Evolutionary conservation across 2,329 filamentous ascomycete genomes (phyloP).

Genomic region (Ophiocordyceps sinensis): DNA sequence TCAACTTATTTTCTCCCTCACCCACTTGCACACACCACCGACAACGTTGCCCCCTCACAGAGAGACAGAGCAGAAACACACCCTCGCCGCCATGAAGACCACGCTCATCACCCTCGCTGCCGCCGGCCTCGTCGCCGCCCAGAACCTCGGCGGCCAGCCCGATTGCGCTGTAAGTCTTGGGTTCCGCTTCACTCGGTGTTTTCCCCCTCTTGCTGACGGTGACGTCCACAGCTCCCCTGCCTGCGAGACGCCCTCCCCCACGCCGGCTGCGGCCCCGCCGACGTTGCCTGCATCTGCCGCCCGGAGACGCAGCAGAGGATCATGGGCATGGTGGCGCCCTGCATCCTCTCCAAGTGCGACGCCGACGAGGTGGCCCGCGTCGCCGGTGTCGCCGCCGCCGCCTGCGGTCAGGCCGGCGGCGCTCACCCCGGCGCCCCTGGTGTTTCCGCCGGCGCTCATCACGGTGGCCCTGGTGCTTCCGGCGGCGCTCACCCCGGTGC

Average conservation of each 20-base stretch:
- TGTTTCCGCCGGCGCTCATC: not conserved
- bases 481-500: not conserved
- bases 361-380: constrained; percentile 15
- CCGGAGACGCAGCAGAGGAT: constrained; percentile 15
- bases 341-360: constrained; percentile 20
- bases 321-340: constrained; percentile 13
- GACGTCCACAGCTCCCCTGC: constrained; percentile 15
- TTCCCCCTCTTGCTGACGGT: not conserved
- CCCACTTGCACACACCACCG: too few species aligned
- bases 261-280: constrained; percentile 20
- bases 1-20: too few species aligned
- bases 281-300: constrained; percentile 24
- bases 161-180: constrained; percentile 23
- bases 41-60: too few species aligned
- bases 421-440: not conserved
- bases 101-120: constrained; percentile 16
- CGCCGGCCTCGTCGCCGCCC: constrained; percentile 22
- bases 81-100: constrained; percentile 24
- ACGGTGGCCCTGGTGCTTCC: not conserved
- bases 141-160: constrained; percentile 20
- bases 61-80: not conserved
- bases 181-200: not conserved
- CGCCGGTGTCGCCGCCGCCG: constrained; percentile 13
- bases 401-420: constrained; percentile 12
- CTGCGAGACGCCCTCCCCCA: constrained; percentile 18